These are phyloP conservation scores for Aureobasidium musti DNA, from an alignment of 2,329 filamentous ascomycete genomes.

Conservation along the genomic window DNA sequence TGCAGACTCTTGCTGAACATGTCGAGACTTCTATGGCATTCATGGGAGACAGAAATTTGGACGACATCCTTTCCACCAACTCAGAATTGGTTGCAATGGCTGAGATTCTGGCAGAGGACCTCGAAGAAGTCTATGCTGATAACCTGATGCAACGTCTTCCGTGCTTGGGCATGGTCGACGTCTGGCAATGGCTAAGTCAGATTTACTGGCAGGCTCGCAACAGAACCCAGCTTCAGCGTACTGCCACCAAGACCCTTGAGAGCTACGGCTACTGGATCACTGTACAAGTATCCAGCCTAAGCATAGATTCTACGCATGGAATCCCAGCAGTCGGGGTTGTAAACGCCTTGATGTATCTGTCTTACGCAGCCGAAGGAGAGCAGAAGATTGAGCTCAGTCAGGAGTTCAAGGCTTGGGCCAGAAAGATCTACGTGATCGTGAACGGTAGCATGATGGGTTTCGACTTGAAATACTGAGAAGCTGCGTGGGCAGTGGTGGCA, in stretches of 20 bases:
- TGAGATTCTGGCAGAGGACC: neutral
- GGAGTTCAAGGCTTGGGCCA: conserved; percentile 2
- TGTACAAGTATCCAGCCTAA: neutral
- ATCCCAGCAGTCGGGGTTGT: conserved; percentile 6
- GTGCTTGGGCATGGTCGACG: neutral
- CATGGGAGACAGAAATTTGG: neutral
- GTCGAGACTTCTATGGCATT: neutral
- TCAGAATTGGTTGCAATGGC: neutral
- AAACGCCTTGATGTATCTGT: conserved; percentile 33
- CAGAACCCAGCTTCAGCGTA: neutral
- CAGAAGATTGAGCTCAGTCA: neutral
- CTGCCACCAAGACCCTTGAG: neutral
- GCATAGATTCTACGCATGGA: neutral
- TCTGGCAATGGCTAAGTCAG: conserved; percentile 11
- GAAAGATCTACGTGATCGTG: neutral
- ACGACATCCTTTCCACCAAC: neutral
- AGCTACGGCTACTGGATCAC: neutral
- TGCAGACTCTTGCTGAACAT: neutral
- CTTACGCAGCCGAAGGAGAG: conserved; percentile 31
- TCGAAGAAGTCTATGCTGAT: neutral
- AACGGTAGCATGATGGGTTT: conserved; percentile 6
- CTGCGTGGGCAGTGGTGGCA: neutral
- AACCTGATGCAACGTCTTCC: neutral
- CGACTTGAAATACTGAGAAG: conserved; percentile 10
- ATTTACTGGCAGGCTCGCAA: neutral